Evolutionary conservation across 352 stramenopile genomes (phyloP).

Genomic region (Globisporangium echinulatum): DNA sequence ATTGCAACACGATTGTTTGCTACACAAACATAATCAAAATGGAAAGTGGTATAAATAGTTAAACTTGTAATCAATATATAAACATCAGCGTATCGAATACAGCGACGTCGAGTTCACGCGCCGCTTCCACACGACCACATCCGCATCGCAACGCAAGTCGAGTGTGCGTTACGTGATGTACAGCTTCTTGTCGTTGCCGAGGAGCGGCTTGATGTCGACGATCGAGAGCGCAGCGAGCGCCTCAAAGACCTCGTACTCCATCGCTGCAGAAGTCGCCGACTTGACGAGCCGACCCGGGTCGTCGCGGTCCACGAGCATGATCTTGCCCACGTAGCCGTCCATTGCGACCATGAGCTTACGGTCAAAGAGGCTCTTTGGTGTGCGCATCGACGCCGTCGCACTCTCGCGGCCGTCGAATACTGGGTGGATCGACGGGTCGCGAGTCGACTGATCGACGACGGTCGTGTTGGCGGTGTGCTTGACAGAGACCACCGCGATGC

Average conservation of each 20-base stretch:
- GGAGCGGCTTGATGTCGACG: background rate
- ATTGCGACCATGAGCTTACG: constrained; percentile 13
- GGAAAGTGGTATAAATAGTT: too few relatives aligned
- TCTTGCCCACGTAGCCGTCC: constrained; percentile 13
- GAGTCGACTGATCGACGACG: background rate
- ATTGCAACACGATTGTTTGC: too few relatives aligned
- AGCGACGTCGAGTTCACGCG: too few relatives aligned
- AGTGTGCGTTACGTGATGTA: background rate
- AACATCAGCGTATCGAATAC: too few relatives aligned
- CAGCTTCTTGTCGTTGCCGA: background rate
- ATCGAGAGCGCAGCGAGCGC: background rate
- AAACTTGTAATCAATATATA: too few relatives aligned
- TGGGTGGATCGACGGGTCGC: background rate
- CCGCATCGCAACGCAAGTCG: too few relatives aligned
- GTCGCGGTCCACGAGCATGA: constrained; percentile 17
- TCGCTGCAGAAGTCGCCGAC: background rate
- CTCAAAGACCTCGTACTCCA: constrained; percentile 8
- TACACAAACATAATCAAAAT: too few relatives aligned
- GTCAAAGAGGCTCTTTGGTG: background rate
- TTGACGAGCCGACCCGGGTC: constrained; percentile 6
- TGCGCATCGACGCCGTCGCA: background rate
- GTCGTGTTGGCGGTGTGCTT: background rate
- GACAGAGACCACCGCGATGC: background rate
- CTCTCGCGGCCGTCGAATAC: background rate
- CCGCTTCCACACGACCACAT: too few relatives aligned